Conservation (phyloP, 352 stramenopile genomes). For the Thalassiosira oceanica region DNA sequence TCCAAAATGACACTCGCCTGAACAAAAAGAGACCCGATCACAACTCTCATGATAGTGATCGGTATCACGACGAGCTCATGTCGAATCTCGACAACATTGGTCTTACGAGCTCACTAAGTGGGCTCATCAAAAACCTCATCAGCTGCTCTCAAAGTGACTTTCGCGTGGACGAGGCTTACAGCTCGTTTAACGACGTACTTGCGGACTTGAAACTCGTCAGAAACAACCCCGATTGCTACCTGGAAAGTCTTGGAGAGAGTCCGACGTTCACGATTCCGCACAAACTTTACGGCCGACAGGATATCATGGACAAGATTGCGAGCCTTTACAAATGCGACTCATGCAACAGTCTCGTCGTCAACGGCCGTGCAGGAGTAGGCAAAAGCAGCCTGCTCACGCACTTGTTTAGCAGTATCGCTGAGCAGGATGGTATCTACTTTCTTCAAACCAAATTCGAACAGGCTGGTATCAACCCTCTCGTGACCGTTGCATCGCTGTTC, state of each 20-base stretch:
- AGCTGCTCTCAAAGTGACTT: constrained; percentile 17
- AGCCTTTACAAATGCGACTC: not conserved
- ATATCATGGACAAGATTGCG: not conserved
- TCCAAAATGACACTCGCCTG: no score
- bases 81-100: constrained; percentile 10
- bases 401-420: not conserved
- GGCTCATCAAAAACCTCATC: constrained; percentile 26
- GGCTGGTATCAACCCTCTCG: no score
- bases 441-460: constrained; percentile 16
- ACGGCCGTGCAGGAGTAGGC: constrained; percentile 1
- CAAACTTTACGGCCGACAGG: constrained; percentile 29
- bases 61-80: no score
- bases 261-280: constrained; percentile 13
- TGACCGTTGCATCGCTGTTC: no score
- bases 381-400: constrained; percentile 2
- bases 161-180: constrained; percentile 25
- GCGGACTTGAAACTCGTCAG: constrained; percentile 32
- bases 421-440: not conserved
- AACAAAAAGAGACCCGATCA: no score
- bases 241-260: constrained; percentile 19
- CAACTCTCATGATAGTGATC: no score
- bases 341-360: not conserved
- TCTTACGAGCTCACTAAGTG: constrained; percentile 1
- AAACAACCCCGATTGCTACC: constrained; percentile 21
- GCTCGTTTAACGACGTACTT: constrained; percentile 19